Evolutionary conservation across 257 asterid genomes (phyloP), one percentile per base, ranked within the genome.

Genomic region (Striga asiatica): DNA sequence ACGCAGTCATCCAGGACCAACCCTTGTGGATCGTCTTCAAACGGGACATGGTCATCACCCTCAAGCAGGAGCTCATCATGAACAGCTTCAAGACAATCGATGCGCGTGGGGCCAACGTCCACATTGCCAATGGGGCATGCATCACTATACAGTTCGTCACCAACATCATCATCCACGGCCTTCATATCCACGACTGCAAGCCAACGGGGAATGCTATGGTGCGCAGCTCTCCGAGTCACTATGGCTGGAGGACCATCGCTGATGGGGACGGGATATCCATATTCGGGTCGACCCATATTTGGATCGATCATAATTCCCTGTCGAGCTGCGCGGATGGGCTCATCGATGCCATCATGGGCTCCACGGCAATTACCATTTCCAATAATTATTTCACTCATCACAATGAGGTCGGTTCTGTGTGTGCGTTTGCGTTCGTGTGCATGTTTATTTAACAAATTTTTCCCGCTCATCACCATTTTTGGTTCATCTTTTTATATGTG

Each of bases 201-300:
- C 78, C 51, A 22, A 81, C 93, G 3, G 94, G 94, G 5, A 85
- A 85, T 23, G 96, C 96, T 14, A 83, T 85, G 96, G 94, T 89
- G 29, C 73, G 96, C 7, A 81, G 89, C 67, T 83, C 96, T 0
- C 80, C 88, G 0, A 28, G 65, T 14, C 97, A 89, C 19, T 81
- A 71, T 29, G 97, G 97, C 5, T 83, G 88, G 94, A 69, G 96
- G 70, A 85, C 94, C 0, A 71, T 81, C 72, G 93, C 94, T 0
- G 97, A 89, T 48, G 97, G 97, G 0, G 97, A 89, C n/a, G 97
- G 73, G 38, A 78, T 89, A 6, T 83, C 94, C 1, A 76, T 89
- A 0, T 89, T 85, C 27, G 84, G 88, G 4, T 46, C 94, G 0
- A 83, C 93, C 58, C 94, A 89, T 24, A 68, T 89, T 38, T 89